Evolutionary conservation across 148 eudicot species (phyloP), one percentile per base, ranked within the genome.

Genomic region (Mesembryanthemum crystallinum): DNA sequence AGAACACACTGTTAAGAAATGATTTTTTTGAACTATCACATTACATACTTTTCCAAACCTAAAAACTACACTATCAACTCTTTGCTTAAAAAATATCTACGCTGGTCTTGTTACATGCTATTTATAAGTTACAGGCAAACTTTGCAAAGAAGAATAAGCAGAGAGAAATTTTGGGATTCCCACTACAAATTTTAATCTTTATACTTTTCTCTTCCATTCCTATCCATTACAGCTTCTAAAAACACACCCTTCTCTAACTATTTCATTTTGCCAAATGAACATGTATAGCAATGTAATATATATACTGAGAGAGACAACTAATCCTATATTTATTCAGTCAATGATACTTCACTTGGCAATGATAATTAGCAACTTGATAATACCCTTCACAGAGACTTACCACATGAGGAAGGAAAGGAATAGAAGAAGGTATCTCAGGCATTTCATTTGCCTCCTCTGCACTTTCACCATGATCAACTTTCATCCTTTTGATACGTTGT

Each of bases 331-430:
- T 24, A 12, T 42, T 14, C 14, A 42, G 71, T 43, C 28, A 27
- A 66, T 23, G 70, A 9, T 10, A 9, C 52, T 43, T 42, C 47
- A 43, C 8, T 24, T 18, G 28, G 18, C 23, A 69, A 13, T 52
- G 25, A 1, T 28, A 69, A 12, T 65, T 9, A 43, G 43, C 30
- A 42, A 65, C 27, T 18, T 35, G n/a, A 62, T 45, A 61, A n/a
- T 25, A 30, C 30, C 39, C 67, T 51, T 76, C 58, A 39, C 45
- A 58, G 51, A 82, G 71, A 82, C 80, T 84, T 83, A 92, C 98
- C 97, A 92, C 84, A 55, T 86, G 86, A 47, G 97, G 93, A 77
- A 94, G 93, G 81, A 92, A 94, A 43, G 98, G 97, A 64, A 92
- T 92, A 70, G 96, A 83, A 3, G 98, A 94, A 8, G 92, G 93